phyloP scores from a whole-genome alignment of 2,329 filamentous ascomycete genomes.

The Fonsecaea monophora region DNA sequence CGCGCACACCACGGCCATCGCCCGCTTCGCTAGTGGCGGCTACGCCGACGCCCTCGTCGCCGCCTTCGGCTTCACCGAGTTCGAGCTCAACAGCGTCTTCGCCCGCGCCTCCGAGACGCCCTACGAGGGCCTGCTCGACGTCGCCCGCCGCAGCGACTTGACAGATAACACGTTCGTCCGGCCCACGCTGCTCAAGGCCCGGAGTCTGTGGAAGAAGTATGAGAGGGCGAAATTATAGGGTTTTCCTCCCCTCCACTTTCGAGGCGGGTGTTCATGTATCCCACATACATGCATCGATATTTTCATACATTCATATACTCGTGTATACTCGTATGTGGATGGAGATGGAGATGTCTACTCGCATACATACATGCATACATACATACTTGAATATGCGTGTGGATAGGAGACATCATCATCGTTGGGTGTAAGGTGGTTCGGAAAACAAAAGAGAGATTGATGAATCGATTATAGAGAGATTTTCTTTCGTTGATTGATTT shows the following conservation, averaged over 20 bases:
- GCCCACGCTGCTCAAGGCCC: slow-evolving; percentile 34
- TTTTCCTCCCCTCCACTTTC: neutral
- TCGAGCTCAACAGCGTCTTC: slow-evolving; percentile 40
- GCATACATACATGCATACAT: no score
- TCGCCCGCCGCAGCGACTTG: slow-evolving; percentile 39
- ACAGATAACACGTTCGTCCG: slow-evolving; percentile 36
- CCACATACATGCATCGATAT: no score
- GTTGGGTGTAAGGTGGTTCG: no score
- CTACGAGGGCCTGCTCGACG: slow-evolving; percentile 38
- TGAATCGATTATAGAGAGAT: neutral
- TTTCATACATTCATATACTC: no score
- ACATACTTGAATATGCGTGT: neutral
- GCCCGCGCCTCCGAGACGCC: slow-evolving; percentile 36
- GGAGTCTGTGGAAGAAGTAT: slow-evolving; percentile 38
- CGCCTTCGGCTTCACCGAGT: slow-evolving; percentile 39
- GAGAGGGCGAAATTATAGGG: slow-evolving; percentile 28
- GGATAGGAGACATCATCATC: no score
- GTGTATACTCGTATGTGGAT: no score
- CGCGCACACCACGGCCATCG: slow-evolving; percentile 34
- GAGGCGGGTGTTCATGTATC: neutral
- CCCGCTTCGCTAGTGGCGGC: slow-evolving; percentile 20
- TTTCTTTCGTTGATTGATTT: neutral
- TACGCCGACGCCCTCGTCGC: slow-evolving; percentile 34
- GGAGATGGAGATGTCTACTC: no score
- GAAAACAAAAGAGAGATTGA: no score